Conservation (phyloP, 176 grass and related monocot genomes). For the Rhynchospora breviuscula region DNA sequence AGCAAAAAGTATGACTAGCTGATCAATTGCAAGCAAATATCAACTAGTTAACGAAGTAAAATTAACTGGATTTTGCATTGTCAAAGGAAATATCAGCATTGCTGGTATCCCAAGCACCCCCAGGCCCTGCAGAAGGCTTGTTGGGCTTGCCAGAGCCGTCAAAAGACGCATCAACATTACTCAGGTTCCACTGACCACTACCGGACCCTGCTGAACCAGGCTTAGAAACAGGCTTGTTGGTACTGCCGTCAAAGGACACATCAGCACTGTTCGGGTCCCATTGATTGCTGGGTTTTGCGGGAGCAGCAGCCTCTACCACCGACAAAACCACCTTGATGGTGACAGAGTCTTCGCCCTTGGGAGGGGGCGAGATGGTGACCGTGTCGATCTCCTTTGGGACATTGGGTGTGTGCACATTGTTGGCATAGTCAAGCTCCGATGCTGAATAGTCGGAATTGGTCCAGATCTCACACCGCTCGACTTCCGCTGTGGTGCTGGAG, state of each 20-base stretch:
- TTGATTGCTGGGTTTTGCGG: background rate
- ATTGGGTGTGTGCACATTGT: background rate
- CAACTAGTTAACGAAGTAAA: background rate
- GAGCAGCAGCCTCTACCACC: background rate
- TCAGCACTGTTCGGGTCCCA: background rate
- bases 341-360: background rate
- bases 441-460: background rate
- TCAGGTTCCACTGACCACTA: background rate
- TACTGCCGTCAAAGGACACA: background rate
- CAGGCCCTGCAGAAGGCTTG: background rate
- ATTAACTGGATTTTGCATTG: background rate
- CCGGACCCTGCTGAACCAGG: background rate
- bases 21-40: background rate
- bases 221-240: background rate
- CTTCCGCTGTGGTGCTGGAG: background rate
- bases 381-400: background rate
- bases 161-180: background rate
- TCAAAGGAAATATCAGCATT: background rate
- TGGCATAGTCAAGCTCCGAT: background rate
- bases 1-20: background rate
- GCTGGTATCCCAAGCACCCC: background rate
- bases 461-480: background rate
- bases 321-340: background rate
- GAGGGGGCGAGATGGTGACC: background rate
- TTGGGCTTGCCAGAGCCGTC: background rate